These are phyloP conservation scores for Ogataea nitratoaversa DNA, from an alignment of 805 yeast genomes.

Conservation along the genomic window DNA sequence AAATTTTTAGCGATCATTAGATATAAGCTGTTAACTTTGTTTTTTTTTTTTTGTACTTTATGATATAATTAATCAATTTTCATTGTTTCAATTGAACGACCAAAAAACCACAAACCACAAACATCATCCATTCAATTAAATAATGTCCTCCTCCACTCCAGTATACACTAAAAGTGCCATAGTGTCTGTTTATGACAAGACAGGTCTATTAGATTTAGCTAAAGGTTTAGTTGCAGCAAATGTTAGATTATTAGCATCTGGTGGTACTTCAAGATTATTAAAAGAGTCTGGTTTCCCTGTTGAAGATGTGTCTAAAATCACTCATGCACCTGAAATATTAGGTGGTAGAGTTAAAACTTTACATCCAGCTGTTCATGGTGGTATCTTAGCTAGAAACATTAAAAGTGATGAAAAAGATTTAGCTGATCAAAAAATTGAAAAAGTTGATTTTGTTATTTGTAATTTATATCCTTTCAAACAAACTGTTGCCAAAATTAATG, in stretches of 20 bases:
- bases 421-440: conserved; percentile 83
- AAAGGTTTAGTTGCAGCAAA: conserved; percentile 87
- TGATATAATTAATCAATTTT: too few species aligned
- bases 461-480: conserved; percentile 98
- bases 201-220: conserved; percentile 93
- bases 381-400: conserved; percentile 90
- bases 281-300: conserved; percentile 98
- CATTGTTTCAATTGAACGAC: neutral
- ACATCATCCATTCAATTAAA: neutral
- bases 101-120: too few species aligned
- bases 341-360: conserved; percentile 98
- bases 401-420: conserved; percentile 89
- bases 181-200: conserved; percentile 94
- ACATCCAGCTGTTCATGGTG: conserved; percentile 99
- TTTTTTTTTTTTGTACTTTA: neutral
- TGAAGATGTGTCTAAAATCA: conserved; percentile 89
- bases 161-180: conserved; percentile 72
- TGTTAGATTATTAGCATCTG: conserved; percentile 92
- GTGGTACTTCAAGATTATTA: conserved; percentile 92
- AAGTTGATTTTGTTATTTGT: conserved; percentile 96
- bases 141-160: neutral
- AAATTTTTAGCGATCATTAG: neutral
- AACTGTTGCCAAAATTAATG: conserved; percentile 92
- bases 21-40: neutral
- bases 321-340: conserved; percentile 98